These are phyloP conservation scores for Boletus insuetus DNA, from an alignment of 768 basidiomycete genomes.

Conservation along the genomic window DNA sequence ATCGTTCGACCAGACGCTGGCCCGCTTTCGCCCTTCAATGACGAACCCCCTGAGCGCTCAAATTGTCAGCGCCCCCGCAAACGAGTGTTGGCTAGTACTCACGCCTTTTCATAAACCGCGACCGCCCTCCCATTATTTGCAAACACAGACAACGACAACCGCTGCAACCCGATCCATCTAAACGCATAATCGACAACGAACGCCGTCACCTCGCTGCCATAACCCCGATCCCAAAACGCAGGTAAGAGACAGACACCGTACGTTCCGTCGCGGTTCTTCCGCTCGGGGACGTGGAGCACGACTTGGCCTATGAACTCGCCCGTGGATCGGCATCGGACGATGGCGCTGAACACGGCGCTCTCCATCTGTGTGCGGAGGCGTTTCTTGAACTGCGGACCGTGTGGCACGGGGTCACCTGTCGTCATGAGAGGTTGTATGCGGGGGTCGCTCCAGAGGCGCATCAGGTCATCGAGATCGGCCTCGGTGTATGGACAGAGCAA, in stretches of 20 bases:
- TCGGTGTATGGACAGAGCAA: slow-evolving; percentile 33
- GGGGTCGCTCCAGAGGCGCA: slow-evolving; percentile 30
- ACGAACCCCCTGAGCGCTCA: slow-evolving; percentile 35
- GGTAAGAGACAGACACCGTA: slow-evolving; percentile 32
- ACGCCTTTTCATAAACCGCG: slow-evolving; percentile 42
- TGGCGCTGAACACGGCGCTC: slow-evolving; percentile 24
- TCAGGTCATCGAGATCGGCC: slow-evolving; percentile 32
- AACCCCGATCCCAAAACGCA: slow-evolving; percentile 39
- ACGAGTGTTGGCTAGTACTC: slow-evolving; percentile 10
- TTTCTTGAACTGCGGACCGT: slow-evolving; percentile 15
- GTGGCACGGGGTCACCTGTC: slow-evolving; percentile 13
- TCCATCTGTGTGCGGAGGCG: slow-evolving; percentile 23
- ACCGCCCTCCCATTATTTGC: slow-evolving; percentile 39
- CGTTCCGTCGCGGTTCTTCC: slow-evolving; percentile 31
- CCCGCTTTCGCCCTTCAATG: slow-evolving; percentile 37
- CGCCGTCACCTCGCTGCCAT: slow-evolving; percentile 39
- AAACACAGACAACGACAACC: slow-evolving; percentile 40
- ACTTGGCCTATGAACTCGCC: slow-evolving; percentile 34
- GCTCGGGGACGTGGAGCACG: slow-evolving; percentile 24
- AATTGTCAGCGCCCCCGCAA: background rate
- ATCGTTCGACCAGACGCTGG: slow-evolving; percentile 35
- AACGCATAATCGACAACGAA: slow-evolving; percentile 44
- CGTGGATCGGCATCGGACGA: slow-evolving; percentile 29
- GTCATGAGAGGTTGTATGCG: slow-evolving; percentile 23
- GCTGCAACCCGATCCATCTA: slow-evolving; percentile 37